These are phyloP conservation scores for Puccinia triticina DNA, from an alignment of 1,284 basidiomycete species.

Conservation along the genomic window DNA sequence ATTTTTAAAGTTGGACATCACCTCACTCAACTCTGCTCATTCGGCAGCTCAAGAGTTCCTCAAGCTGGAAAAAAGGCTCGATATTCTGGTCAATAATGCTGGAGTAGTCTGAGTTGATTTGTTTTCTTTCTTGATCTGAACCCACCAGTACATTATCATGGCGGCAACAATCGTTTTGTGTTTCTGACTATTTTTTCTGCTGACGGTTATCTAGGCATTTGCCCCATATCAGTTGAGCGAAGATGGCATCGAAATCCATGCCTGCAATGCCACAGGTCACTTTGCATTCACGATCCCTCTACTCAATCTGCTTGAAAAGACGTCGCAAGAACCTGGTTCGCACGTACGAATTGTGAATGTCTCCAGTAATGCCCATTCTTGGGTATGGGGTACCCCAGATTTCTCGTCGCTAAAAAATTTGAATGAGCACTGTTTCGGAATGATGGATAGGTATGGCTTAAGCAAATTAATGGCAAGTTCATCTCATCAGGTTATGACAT, in stretches of 20 bases:
- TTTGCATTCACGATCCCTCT: conserved; percentile 42
- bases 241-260: conserved; percentile 48
- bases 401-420: conserved; percentile 35
- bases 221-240: conserved; percentile 33
- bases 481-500: no score
- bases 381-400: conserved; percentile 15
- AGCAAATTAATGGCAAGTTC: conserved; percentile 36
- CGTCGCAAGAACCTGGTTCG: conserved; percentile 19
- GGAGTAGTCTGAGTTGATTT: conserved; percentile 53
- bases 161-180: neutral
- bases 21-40: conserved; percentile 56
- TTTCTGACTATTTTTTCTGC: neutral
- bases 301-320: conserved; percentile 29
- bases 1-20: conserved; percentile 59
- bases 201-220: neutral
- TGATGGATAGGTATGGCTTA: conserved; percentile 26
- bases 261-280: conserved; percentile 48
- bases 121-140: neutral
- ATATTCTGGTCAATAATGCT: conserved; percentile 60
- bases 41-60: conserved; percentile 57
- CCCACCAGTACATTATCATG: no score
- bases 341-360: conserved; percentile 40
- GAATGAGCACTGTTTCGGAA: conserved; percentile 20
- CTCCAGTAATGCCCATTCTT: conserved; percentile 35
- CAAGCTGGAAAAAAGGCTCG: conserved; percentile 56